Evolutionary conservation across 169 alveolate genomes (phyloP).

Genomic region (Eimeria praecox): DNA sequence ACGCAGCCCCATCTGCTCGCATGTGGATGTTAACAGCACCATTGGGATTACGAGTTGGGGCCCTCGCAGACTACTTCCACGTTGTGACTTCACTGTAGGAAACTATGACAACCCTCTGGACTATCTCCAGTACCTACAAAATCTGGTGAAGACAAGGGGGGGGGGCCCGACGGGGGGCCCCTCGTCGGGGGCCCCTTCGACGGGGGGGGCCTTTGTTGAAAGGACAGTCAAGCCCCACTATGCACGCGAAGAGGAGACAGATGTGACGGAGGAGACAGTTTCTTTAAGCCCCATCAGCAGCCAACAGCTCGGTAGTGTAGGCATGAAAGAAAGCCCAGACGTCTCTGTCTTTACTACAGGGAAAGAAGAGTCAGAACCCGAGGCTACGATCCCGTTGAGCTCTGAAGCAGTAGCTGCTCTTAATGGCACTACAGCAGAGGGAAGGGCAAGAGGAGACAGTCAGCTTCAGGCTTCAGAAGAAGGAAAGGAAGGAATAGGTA

Average conservation of each 20-base stretch:
- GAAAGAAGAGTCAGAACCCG: background rate
- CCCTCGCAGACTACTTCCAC: conserved; percentile 1
- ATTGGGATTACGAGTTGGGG: background rate
- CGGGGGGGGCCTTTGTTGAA: background rate
- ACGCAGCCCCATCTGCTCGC: conserved; percentile 8
- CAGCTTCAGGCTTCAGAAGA: background rate
- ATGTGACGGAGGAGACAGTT: background rate
- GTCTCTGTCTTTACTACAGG: background rate
- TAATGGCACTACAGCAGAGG: background rate
- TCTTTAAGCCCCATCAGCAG: background rate
- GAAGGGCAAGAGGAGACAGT: background rate
- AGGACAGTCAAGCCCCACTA: background rate
- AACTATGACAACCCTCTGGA: background rate
- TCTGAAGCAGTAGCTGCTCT: background rate
- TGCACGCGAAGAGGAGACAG: background rate
- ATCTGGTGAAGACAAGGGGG: background rate
- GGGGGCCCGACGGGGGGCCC: background rate
- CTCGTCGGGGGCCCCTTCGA: background rate
- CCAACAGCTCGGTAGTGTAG: background rate
- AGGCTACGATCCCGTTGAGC: no score
- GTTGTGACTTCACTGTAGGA: conserved; percentile 37
- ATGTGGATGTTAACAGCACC: conserved; percentile 10
- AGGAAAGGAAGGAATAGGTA: background rate
- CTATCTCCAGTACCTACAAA: conserved; percentile 26
- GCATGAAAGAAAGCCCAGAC: background rate